These are phyloP conservation scores for Diaporthe nobilis DNA, from an alignment of 2,329 filamentous ascomycete species.

Conservation along the genomic window DNA sequence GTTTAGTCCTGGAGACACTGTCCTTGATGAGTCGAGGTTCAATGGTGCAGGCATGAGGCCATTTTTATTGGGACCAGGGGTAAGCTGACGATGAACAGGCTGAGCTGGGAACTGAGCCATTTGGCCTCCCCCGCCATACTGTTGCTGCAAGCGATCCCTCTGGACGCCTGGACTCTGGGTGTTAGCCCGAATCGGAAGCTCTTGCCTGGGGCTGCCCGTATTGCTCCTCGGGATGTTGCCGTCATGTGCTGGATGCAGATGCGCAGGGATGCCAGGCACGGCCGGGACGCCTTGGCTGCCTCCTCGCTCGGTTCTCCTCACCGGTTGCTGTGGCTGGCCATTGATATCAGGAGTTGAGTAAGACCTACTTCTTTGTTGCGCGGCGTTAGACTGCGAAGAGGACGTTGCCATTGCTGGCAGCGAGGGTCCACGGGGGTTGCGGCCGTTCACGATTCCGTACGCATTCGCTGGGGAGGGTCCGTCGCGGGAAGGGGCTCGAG, in stretches of 20 bases:
- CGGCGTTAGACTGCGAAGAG: conserved; percentile 58
- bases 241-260: conserved; percentile 74
- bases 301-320: conserved; percentile 64
- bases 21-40: conserved; percentile 49
- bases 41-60: conserved; percentile 53
- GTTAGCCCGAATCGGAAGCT: conserved; percentile 76
- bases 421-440: conserved; percentile 82
- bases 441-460: conserved; percentile 72
- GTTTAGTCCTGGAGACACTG: conserved; percentile 52
- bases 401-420: conserved; percentile 76
- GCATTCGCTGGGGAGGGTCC: conserved; percentile 75
- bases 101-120: conserved; percentile 71
- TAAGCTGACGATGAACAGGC: conserved; percentile 64
- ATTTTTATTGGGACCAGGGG: conserved; percentile 54
- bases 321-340: conserved; percentile 69
- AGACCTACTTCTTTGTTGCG: conserved; percentile 82
- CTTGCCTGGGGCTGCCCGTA: conserved; percentile 81
- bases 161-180: conserved; percentile 80
- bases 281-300: conserved; percentile 72
- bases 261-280: conserved; percentile 82
- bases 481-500: conserved; percentile 84
- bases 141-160: conserved; percentile 69
- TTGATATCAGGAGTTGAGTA: conserved; percentile 98
- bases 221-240: conserved; percentile 81
- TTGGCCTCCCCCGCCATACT: conserved; percentile 61